These are phyloP conservation scores for Podila minutissima DNA, from an alignment of 192 early-diverging fungal genomes.

Conservation along the genomic window DNA sequence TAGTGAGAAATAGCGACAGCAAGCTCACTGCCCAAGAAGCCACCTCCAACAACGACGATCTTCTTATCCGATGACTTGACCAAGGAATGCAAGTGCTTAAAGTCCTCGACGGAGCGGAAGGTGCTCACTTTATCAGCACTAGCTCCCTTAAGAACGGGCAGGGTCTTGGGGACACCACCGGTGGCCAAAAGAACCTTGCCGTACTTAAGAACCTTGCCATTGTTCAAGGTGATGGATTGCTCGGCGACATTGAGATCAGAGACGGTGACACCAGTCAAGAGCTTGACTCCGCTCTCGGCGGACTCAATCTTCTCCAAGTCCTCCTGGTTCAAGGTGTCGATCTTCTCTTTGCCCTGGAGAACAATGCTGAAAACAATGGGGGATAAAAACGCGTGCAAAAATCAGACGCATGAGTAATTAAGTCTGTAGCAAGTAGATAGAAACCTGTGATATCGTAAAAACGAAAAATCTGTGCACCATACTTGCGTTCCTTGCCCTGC, in stretches of 20 bases:
- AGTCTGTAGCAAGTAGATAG: neutral
- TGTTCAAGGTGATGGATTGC: conserved; percentile 60
- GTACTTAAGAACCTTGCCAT: conserved; percentile 62
- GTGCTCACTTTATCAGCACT: conserved; percentile 54
- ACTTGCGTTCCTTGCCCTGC: conserved; percentile 65
- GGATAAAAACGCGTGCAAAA: neutral
- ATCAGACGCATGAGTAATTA: neutral
- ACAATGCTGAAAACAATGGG: conserved; percentile 33
- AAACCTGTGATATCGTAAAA: too few species aligned
- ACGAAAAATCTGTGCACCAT: neutral
- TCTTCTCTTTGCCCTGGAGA: conserved; percentile 54
- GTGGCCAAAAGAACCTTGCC: conserved; percentile 66
- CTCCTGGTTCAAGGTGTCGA: conserved; percentile 51
- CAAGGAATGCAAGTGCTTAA: conserved; percentile 51
- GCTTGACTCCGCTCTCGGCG: conserved; percentile 54
- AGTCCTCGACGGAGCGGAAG: conserved; percentile 68
- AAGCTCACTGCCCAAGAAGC: conserved; percentile 73
- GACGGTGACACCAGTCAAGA: conserved; percentile 58
- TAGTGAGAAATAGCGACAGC: conserved; percentile 63
- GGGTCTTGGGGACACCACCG: conserved; percentile 65
- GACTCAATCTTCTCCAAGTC: conserved; percentile 52
- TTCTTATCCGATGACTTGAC: conserved; percentile 51
- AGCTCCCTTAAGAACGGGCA: conserved; percentile 48
- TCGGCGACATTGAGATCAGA: conserved; percentile 58
- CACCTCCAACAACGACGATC: conserved; percentile 70